Base-by-base conservation (phyloP, 2,329 filamentous ascomycete genomes). In the Hyphodiscus sp. region DNA sequence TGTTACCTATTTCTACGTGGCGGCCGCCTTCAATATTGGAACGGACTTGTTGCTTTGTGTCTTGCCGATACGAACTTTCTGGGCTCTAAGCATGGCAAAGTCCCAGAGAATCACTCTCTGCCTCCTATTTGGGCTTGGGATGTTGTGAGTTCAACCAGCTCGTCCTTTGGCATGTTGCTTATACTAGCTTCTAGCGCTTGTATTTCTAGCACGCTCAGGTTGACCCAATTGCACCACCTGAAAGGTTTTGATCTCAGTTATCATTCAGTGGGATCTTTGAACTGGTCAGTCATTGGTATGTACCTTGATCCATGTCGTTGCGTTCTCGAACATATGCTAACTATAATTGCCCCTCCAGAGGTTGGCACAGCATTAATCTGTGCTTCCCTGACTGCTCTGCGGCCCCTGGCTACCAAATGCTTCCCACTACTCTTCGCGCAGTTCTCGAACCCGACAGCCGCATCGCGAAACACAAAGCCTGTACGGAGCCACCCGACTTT, bases 361-460 rank as follows among this genome's bases (percentile, higher is more conserved):
- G 60, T 61, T 41, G 62, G 63, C 42, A 63, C 65, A 5, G 73
- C 70, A 19, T 74, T 76, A 20, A 65, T 68, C 33, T 74, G 67
- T 8, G 73, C 72, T 44, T 74, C 72, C 43, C 71, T 74, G 1
- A 65, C 67, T 0, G 67, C 73, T 7, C 70, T 67, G 1, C 73
- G 71, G 0, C 74, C 70, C 7, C 69, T 75, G 2, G 47, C 50
- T 6, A 49, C 42, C 1, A 48, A 45, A 15, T 33, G 49, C 47
- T 41, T 53, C 44, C 53, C 52, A 20, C 30, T 23, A 8, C 33
- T 50, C 15, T 55, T 55, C 30, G 15, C 45, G 1, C 54, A 51
- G 6, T 50, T 48, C 23, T 38, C 33, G 16, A 13, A 38, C 11
- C 33, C 33, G 4, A 38, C 33, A 38, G 33, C 5, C 2, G 11